phyloP scores from a whole-genome alignment of 2,329 filamentous ascomycete genomes.

The Colletotrichum truncatum region DNA sequence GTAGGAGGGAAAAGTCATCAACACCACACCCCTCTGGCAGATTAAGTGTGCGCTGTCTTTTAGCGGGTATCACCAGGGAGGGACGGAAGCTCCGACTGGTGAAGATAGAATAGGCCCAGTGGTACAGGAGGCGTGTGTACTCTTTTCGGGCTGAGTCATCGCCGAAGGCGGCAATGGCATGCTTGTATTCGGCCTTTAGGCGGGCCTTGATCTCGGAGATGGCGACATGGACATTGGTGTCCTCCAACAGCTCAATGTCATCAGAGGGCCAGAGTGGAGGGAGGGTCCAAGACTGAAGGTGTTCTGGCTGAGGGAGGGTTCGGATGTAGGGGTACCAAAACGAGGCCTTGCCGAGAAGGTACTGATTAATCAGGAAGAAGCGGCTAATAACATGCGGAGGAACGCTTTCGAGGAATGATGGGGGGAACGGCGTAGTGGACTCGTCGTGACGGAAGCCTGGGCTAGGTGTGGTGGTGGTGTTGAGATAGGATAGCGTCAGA shows the following conservation, averaged over 20 bases:
- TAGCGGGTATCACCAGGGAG: conserved; percentile 60
- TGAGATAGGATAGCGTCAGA: conserved; percentile 67
- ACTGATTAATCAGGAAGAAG: conserved; percentile 76
- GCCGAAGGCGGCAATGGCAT: conserved; percentile 44
- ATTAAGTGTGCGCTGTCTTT: conserved; percentile 38
- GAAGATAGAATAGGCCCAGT: conserved; percentile 73
- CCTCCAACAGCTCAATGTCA: conserved; percentile 65
- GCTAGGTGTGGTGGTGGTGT: conserved; percentile 51
- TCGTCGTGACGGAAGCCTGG: conserved; percentile 30
- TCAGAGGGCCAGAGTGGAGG: conserved; percentile 71
- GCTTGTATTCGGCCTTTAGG: conserved; percentile 55
- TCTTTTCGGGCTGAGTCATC: conserved; percentile 39
- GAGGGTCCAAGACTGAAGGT: conserved; percentile 59
- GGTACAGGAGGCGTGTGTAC: conserved; percentile 62
- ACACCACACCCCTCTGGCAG: conserved; percentile 49
- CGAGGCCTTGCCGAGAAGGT: conserved; percentile 64
- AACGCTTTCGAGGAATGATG: conserved; percentile 56
- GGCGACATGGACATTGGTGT: conserved; percentile 61
- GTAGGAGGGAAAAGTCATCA: conserved; percentile 73
- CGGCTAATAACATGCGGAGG: conserved; percentile 70
- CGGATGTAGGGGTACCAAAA: conserved; percentile 76
- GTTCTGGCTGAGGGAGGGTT: conserved; percentile 69
- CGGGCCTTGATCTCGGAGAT: conserved; percentile 56
- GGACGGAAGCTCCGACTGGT: conserved; percentile 72
- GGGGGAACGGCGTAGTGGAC: conserved; percentile 50